Evolutionary conservation across 2,329 filamentous ascomycete genomes (phyloP), one percentile per base, ranked within the genome.

Genomic region (Zelopaecilomyces penicillatus): DNA sequence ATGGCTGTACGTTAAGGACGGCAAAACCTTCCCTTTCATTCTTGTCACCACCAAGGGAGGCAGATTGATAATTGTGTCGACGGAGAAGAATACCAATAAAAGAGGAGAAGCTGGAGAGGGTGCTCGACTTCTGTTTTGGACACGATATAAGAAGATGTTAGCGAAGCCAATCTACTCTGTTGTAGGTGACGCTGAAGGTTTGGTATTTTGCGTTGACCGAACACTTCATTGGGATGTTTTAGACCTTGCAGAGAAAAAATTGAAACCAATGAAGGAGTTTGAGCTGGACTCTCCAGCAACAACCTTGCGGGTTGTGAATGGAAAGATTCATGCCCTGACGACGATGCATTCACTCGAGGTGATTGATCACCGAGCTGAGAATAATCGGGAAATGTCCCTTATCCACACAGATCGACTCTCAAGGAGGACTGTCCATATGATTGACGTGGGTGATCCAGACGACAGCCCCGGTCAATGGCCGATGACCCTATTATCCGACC

Each of bases 11-110:
- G 63, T 67, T 30, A 75, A 76, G 44, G 70, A 76, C 33, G 69
- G 68, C n/a, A 76, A 74, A 44, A 70, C 64, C 0, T 84, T 82
- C 60, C 70, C 75, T 2, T 83, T 80, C 55, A 67, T 87, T 30
- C 69, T 87, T 10, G 71, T 85, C 8, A 71, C 76, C 4, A 78
- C 76, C 0, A 69, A 68, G 30, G 63, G 65, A 7, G 79, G 80
- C 1, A 66, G 71, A 5, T 63, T 85, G 9, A 55, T 81, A 19
- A 69, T 85, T 6, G 68, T 82, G 10, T 74, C 76, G 1, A 67
- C 74, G 5, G 66, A 70, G 33, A 49, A 44, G 29, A 38, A 40
- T 9, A 50, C 54, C 30, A 37, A 32, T 26, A 46, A 53, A 27
- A 32, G 41, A 3, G 45, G 51, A 30, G 40, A 57, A 12, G n/a